Conservation (phyloP, 1,284 basidiomycete species). For the Sporisorium exsertum region DNA sequence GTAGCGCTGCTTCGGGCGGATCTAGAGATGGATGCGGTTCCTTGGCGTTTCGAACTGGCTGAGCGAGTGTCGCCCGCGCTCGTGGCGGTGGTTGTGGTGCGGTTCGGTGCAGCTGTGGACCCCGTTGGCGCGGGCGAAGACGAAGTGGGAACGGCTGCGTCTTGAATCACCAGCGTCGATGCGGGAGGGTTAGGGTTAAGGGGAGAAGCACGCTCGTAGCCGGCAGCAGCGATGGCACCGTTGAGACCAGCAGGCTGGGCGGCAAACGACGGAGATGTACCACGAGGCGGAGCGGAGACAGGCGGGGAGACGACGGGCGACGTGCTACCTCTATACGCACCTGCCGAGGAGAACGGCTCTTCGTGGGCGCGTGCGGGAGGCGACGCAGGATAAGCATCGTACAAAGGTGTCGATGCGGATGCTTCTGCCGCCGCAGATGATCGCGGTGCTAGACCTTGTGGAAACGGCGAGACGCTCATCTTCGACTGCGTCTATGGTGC, state of each 20-base stretch:
- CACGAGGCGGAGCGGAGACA: conserved; percentile 20
- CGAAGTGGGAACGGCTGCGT: conserved; percentile 7
- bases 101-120: neutral
- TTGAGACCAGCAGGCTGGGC: neutral
- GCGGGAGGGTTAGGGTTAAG: conserved; percentile 22
- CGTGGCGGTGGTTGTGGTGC: neutral
- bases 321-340: conserved; percentile 24
- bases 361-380: neutral
- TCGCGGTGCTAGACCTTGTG: conserved; percentile 7
- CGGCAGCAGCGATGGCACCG: conserved; percentile 11
- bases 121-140: conserved; percentile 10
- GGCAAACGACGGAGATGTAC: conserved; percentile 1
- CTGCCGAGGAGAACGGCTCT: conserved; percentile 38
- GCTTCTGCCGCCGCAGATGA: neutral
- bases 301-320: conserved; percentile 23
- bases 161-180: conserved; percentile 29
- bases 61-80: conserved; percentile 5
- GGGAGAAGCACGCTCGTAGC: conserved; percentile 17
- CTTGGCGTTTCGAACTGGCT: conserved; percentile 21
- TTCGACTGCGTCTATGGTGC: conserved; percentile 9
- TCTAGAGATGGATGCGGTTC: conserved; percentile 39
- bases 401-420: neutral
- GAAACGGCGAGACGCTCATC: conserved; percentile 45
- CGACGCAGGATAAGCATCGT: conserved; percentile 1
- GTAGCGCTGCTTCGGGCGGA: conserved; percentile 27